Evolutionary conservation across 768 basidiomycete species (phyloP), one percentile per base, ranked within the genome.

Genomic region (Collybia nuda): DNA sequence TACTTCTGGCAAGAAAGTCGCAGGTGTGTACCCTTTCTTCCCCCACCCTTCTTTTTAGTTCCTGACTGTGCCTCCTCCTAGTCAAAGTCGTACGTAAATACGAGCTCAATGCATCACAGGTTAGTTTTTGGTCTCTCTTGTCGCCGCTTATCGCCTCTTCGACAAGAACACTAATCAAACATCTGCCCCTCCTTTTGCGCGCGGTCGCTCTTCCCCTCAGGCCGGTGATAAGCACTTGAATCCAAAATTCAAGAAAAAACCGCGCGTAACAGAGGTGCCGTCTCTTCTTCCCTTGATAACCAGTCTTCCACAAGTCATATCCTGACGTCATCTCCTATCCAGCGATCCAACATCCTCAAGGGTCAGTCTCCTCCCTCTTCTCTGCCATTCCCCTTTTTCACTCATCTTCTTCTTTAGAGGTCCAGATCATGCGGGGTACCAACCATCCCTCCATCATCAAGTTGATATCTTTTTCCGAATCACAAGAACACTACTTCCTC

Each of bases 261-360:
- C 95, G 78, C 90, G 93, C 79, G 89, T 88, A 67, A 96, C 92
- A 80, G 95, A 97, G 95, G 95, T 97, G 46, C 37, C 45, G 66
- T 72, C 64, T 66, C 45, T 52, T 56, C 59, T 56, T 52, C 51
- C 40, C 56, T 42, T 61, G 12, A 55, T 42, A 51, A 32, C 41
- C 44, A 39, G 28, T 28, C 53, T 38, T 55, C 50, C 40, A n/a
- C 26, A 47, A 42, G 40, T 46, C 38, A 29, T 42, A 40, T 66
- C 61, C 72, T 76, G 60, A 77, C 63, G 44, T 40, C 48, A 45
- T 52, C 42, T 23, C 36, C 62, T 50, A 57, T 57, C 15, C 68
- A 99, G 97, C 91, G 97, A 55, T 85, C 96, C 55, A 98, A 98
- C 67, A 97, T 98, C 55, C 82, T 98, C 60, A 99, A 99, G 81